A percentile compares a stretch with the other conserved stretches of the same genome.
Conservation (phyloP, 805 yeast species). For the Candida coquimbonensis region DNA sequence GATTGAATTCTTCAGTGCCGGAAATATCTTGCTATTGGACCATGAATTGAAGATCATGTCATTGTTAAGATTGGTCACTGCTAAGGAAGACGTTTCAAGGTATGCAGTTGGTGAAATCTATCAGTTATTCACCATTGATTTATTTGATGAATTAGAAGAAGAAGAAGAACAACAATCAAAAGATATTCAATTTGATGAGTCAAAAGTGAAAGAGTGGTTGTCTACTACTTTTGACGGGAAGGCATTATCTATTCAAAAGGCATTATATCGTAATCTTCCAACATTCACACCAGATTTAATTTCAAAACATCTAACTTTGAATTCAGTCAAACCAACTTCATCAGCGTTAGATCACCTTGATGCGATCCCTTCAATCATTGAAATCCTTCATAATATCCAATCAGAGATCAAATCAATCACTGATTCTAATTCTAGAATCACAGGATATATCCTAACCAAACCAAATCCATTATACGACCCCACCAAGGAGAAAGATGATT, state of each 20-base stretch:
- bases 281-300: constrained; percentile 76
- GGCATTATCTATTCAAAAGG: constrained; percentile 58
- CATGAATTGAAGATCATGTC: constrained; percentile 59
- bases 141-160: constrained; percentile 28
- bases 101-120: constrained; percentile 75
- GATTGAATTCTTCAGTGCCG: constrained; percentile 91
- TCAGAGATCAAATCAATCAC: constrained; percentile 33
- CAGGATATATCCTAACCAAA: constrained; percentile 61
- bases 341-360: constrained; percentile 24
- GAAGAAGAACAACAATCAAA: not conserved
- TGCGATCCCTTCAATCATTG: constrained; percentile 27
- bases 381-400: constrained; percentile 43
- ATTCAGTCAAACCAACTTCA: constrained; percentile 42
- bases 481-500: constrained; percentile 31
- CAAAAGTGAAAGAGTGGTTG: constrained; percentile 25
- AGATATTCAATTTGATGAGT: constrained; percentile 1
- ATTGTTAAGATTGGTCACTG: constrained; percentile 72
- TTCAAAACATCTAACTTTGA: constrained; percentile 42
- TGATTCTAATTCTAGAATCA: constrained; percentile 24
- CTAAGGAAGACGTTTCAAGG: constrained; percentile 53
- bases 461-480: constrained; percentile 45
- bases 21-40: constrained; percentile 78
- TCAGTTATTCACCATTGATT: constrained; percentile 45
- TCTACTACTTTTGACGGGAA: constrained; percentile 21
- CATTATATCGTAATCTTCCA: constrained; percentile 60